These are phyloP conservation scores for Pichia paraexigua DNA, from an alignment of 805 yeast species.

Conservation along the genomic window DNA sequence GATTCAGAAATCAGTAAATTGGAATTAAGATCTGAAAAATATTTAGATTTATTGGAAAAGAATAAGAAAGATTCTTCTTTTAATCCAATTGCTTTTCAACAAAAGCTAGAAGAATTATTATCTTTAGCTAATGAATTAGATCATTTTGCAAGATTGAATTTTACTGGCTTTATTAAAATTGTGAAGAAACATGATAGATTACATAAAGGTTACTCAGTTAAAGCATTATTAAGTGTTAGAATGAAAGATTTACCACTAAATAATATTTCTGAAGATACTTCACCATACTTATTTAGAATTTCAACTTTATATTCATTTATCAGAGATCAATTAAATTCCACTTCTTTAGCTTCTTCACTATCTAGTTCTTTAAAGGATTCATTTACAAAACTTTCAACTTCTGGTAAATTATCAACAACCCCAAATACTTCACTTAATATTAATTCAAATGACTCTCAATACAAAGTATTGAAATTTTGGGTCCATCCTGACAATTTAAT, in stretches of 20 bases:
- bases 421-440: constrained; percentile 22
- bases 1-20: constrained; percentile 54
- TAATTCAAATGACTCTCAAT: constrained; percentile 22
- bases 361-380: constrained; percentile 36
- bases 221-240: constrained; percentile 81
- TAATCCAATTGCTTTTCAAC: constrained; percentile 56
- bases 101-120: constrained; percentile 63
- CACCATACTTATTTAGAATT: constrained; percentile 78
- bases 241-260: constrained; percentile 84
- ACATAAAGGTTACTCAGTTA: constrained; percentile 82
- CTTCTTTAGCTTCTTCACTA: constrained; percentile 25
- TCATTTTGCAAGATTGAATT: constrained; percentile 83
- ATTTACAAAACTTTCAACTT: constrained; percentile 39
- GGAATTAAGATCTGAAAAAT: constrained; percentile 49
- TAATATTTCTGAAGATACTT: constrained; percentile 72
- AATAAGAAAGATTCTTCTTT: constrained; percentile 30
- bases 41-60: constrained; percentile 18
- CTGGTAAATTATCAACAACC: constrained; percentile 29
- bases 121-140: constrained; percentile 78
- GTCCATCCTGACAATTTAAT: constrained; percentile 92
- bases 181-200: constrained; percentile 94
- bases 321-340: constrained; percentile 55
- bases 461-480: constrained; percentile 83
- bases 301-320: constrained; percentile 75
- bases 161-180: constrained; percentile 89